A percentile compares a stretch with the other conserved stretches of the same genome.
Conservation (phyloP, 1,139 yeast genomes). For the Sugiyamaella castrensis region DNA sequence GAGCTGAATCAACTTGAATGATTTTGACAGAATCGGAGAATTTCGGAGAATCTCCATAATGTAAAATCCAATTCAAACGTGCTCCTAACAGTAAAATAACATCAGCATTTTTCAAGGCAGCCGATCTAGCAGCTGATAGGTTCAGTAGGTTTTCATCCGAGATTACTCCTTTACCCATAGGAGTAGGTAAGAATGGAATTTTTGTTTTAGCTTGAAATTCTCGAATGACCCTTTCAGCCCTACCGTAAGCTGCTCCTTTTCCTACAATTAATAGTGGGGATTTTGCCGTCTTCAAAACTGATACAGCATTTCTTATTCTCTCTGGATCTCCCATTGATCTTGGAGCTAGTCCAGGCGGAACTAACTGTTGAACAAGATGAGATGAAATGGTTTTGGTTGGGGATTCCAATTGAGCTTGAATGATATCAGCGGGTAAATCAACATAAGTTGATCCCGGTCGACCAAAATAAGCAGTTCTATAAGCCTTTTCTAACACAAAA, state of each 20-base stretch:
- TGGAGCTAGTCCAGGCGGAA: conserved; percentile 39
- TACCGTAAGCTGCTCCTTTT: conserved; percentile 54
- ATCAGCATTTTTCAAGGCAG: conserved; percentile 53
- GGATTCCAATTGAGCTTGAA: conserved; percentile 36
- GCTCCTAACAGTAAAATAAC: conserved; percentile 59
- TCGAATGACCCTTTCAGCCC: conserved; percentile 42
- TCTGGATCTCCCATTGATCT: conserved; percentile 42
- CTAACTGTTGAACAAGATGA: conserved; percentile 11
- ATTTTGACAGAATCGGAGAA: conserved; percentile 46
- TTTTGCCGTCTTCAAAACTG: conserved; percentile 36
- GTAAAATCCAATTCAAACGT: conserved; percentile 65
- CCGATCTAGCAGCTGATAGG: conserved; percentile 58
- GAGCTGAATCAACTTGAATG: conserved; percentile 53
- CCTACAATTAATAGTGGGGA: conserved; percentile 60
- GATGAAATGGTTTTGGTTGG: conserved; percentile 6
- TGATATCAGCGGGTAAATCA: conserved; percentile 61
- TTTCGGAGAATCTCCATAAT: conserved; percentile 56
- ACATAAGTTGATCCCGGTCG: conserved; percentile 58
- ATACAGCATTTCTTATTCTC: conserved; percentile 40
- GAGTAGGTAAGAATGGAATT: conserved; percentile 61
- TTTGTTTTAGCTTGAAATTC: conserved; percentile 42
- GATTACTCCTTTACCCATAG: conserved; percentile 72
- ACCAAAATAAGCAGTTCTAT: conserved; percentile 47
- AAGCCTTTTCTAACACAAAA: conserved; percentile 47
- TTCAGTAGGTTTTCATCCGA: conserved; percentile 48